A percentile compares a stretch with the other conserved stretches of the same genome.
phyloP scores from a whole-genome alignment of 1,284 basidiomycete genomes.

The Agroathelia rolfsii region DNA sequence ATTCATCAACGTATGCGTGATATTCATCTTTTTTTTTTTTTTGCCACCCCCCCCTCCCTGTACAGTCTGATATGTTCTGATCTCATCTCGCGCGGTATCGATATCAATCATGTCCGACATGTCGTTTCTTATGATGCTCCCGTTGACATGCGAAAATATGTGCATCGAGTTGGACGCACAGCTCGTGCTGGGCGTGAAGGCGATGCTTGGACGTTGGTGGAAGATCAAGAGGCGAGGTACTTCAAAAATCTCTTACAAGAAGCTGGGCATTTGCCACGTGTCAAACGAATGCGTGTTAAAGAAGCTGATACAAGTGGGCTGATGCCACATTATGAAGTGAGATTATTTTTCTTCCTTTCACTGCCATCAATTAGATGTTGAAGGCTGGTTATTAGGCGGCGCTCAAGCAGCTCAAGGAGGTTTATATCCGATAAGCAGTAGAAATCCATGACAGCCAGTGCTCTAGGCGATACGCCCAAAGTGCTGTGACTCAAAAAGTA shows the following conservation, averaged over 20 bases:
- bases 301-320: conserved; percentile 55
- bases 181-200: conserved; percentile 84
- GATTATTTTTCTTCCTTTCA: conserved; percentile 10
- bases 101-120: conserved; percentile 84
- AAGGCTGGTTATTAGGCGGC: conserved; percentile 22
- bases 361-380: conserved; percentile 6
- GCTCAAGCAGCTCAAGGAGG: conserved; percentile 25
- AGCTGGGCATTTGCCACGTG: conserved; percentile 62
- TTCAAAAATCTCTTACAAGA: conserved; percentile 82
- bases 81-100: conserved; percentile 93
- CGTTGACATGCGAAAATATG: conserved; percentile 95
- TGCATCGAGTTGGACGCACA: conserved; percentile 92
- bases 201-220: conserved; percentile 89
- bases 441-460: background rate
- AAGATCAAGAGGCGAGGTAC: conserved; percentile 89
- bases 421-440: conserved; percentile 19
- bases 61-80: conserved; percentile 87
- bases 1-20: background rate
- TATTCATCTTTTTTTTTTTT: conserved; percentile 1
- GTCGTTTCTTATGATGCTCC: conserved; percentile 94
- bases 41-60: conserved; percentile 2
- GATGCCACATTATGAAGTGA: conserved; percentile 56
- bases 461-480: no score
- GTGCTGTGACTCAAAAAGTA: no score
- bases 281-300: conserved; percentile 65